Evolutionary conservation across 257 asterid species (phyloP), one percentile per base, ranked within the genome.

Genomic region (Thymus quinquecostatus): DNA sequence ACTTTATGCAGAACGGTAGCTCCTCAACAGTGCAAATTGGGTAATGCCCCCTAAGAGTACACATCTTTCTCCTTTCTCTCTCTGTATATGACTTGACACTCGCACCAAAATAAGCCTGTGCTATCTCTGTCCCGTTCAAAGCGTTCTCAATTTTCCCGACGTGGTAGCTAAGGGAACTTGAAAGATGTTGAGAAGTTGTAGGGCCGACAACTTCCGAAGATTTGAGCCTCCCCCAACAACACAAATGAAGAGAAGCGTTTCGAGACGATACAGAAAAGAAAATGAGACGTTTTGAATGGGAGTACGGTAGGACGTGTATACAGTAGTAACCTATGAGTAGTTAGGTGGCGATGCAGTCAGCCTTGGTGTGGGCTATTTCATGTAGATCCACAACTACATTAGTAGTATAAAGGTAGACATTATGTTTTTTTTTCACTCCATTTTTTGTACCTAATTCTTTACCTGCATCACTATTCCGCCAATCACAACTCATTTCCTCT

Each of bases 11-110:
- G 48, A 55, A 51, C 28, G 68, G 13, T 28, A 38, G 71, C n/a
- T 68, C 65, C 51, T 71, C 61, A 72, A 67, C 64, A 53, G 74
- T 80, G 71, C 65, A 58, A 49, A 68, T 56, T 77, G 75, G 76
- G 61, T 49, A 73, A 68, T 76, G 69, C 63, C 78, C 78, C 73
- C 50, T 13, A 50, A 60, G 73, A 43, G 70, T 12, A 66, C 36
- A 2, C 67, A 43, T 28, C 38, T 11, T 13, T 27, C 59, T 66
- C 70, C 51, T 9, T 32, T 43, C 49, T 3, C 6, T 51, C 32
- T 38, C 53, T 44, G 21, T 21, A 21, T 21, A 21, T 21, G 21
- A 21, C 21, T 21, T 21, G 21, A 21, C 21, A 21, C 21, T 21
- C 21, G 21, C 21, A 21, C 21, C 21, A 21, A 21, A 21, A 21